Evolutionary conservation across 805 yeast genomes (phyloP).

Genomic region (Debaryomyces prosopidis): DNA sequence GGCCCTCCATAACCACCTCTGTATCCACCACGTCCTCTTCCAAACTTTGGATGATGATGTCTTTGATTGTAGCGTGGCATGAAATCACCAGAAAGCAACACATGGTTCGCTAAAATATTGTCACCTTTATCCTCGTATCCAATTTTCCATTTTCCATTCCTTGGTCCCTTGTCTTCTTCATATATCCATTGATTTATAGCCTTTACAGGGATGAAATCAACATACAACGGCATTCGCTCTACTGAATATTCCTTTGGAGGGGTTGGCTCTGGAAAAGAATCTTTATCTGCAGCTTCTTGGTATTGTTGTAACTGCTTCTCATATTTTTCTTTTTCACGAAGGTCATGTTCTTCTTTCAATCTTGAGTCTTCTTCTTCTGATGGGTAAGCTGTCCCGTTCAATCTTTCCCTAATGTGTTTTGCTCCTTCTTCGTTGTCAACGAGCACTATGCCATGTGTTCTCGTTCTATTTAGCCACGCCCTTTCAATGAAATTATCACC

Average conservation of each 20-base stretch:
- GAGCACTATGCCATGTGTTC: slow-evolving; percentile 46
- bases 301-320: slow-evolving; percentile 14
- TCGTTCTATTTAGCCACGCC: slow-evolving; percentile 43
- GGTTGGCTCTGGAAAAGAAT: slow-evolving; percentile 11
- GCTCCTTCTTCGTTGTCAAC: slow-evolving; percentile 44
- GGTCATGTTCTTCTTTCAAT: slow-evolving; percentile 15
- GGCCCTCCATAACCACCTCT: slow-evolving; percentile 2
- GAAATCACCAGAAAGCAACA: slow-evolving; percentile 16
- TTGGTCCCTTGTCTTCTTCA: slow-evolving; percentile 46
- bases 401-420: slow-evolving; percentile 26
- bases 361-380: slow-evolving; percentile 21
- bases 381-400: slow-evolving; percentile 39
- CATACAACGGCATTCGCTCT: slow-evolving; percentile 29
- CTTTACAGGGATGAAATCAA: slow-evolving; percentile 47
- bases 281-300: slow-evolving; percentile 11
- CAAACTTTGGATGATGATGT: slow-evolving; percentile 2
- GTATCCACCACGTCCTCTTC: slow-evolving; percentile 7
- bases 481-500: slow-evolving; percentile 30
- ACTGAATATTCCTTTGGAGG: slow-evolving; percentile 16
- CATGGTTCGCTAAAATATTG: slow-evolving; percentile 20
- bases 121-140: slow-evolving; percentile 34
- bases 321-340: slow-evolving; percentile 21
- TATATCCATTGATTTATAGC: slow-evolving; percentile 47
- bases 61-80: slow-evolving; percentile 13
- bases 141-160: slow-evolving; percentile 47